Base-by-base conservation (phyloP, 805 yeast species). In the Wickerhamia fluorescens region DNA sequence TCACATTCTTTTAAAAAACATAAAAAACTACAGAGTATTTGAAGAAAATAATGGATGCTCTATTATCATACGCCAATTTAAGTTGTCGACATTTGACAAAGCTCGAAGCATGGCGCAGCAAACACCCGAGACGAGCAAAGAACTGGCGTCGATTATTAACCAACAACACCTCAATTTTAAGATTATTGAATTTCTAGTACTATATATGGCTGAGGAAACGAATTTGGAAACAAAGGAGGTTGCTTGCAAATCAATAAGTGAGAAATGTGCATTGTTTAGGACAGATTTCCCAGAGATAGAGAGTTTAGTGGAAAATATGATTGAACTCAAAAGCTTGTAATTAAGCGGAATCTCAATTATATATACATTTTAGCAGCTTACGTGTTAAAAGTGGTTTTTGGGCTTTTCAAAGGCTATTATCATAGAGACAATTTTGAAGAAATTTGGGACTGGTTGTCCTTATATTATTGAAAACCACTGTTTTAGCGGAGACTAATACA, bases 181-280 rank as follows among this genome's bases (percentile, higher is more conserved):
- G 40, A 66, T 76, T 8, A 62, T 81, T 27, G 88, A 81, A 53
- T 81, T 80, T 47, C 54, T 81, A 29, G 71, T 80, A 31, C 77
- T 79, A 46, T 80, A 81, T 44, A 52, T 81, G 31, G 63, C 73
- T 6, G 86, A 85, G 8, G 89, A 79, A 48, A 53, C 68, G n/a
- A 40, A 30, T 13, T 33, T 37, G 4, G 33, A 16, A 25, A 36
- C 15, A 16, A 10, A 18, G 10, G 10, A 15, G 14, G 14, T 27
- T 14, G 11, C 31, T 6, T 14, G 16, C 3, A 25, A 27, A 17
- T 16, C 27, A 15, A 27, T 23, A 9, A 32, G 22, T 3, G 58
- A 62, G 24, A 63, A 63, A 36, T 49, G 64, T 3, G 44, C 44
- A 10, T 44, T 56, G 23, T 61, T 63, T 37, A 51, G 58, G 30